Base-by-base conservation (phyloP, 805 yeast species). In the Starmera quercuum region DNA sequence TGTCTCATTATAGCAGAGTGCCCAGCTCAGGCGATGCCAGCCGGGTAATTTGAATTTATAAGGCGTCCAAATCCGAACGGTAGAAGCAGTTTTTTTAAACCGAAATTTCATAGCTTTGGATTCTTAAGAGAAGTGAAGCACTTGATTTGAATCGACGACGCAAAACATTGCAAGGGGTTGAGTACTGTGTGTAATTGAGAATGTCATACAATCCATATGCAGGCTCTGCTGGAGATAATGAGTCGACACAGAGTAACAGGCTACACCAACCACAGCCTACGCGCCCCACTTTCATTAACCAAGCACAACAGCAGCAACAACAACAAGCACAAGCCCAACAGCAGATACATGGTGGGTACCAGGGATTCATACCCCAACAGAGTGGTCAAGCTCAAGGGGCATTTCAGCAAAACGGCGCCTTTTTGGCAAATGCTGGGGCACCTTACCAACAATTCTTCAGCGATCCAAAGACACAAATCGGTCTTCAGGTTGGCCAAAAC, bases 401-500 rank as follows among this genome's bases (percentile, higher is more conserved):
- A 32, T 22, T 37, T 32, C 29, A 17, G 18, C 17, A 34, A 27
- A 16, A 38, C 43, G 25, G 32, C 32, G 27, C 31, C 35, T 30
- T 34, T 19, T 40, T 22, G 13, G n/a, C 43, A 15, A 24, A 40
- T 32, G 46, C 41, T 36, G 47, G 48, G 41, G 57, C 64, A 25
- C 57, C 63, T 40, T 23, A 23, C 13, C 26, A 23, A 23, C 10
- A 26, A 10, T 65, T 84, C 42, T 71, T 86, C 55, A 74, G 71
- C 42, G 95, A 85, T 52, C 88, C 95, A 22, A 71, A 84, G 12
- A 75, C 95, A 1, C 75, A 82, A 36, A 71, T 87, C 68, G 95
- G 96, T 2, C 72, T 88, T 18, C 95, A 86, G 49, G 74, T 88
- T 41, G 95, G 96, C 23, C 83, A 84, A 49, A 73, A 74, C 34